These are phyloP conservation scores for Isatis tinctoria DNA, from an alignment of 345 rosid species.

Conservation along the genomic window DNA sequence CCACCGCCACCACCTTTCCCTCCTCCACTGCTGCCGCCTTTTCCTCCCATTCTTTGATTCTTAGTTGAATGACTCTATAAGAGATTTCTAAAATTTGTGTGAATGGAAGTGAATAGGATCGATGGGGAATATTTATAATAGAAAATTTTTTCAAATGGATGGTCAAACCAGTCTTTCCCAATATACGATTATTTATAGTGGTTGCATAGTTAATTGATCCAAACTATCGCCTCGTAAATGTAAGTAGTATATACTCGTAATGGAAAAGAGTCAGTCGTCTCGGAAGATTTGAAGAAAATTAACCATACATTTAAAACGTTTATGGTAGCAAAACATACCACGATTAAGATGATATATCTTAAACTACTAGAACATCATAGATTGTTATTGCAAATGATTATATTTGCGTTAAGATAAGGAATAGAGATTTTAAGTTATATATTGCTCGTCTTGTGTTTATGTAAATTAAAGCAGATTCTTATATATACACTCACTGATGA, in stretches of 20 bases:
- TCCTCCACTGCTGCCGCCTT: conserved; percentile 5
- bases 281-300: neutral
- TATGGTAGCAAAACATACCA: neutral
- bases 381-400: neutral
- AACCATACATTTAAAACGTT: neutral
- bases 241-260: neutral
- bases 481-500: neutral
- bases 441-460: neutral
- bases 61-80: neutral
- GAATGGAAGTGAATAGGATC: neutral
- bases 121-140: neutral
- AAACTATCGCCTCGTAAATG: conserved; percentile 1
- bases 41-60: conserved; percentile 17
- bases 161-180: conserved; percentile 15
- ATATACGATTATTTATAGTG: neutral
- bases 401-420: neutral
- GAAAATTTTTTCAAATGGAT: neutral
- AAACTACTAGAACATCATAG: neutral
- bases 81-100: neutral
- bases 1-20: neutral
- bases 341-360: neutral
- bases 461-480: too few relatives aligned
- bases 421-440: too few relatives aligned
- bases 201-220: neutral
- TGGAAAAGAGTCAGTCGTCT: neutral